A percentile compares a stretch with the other conserved stretches of the same genome.
Conservation (phyloP, 345 rosid genomes). For the Conringia planisiliqua region DNA sequence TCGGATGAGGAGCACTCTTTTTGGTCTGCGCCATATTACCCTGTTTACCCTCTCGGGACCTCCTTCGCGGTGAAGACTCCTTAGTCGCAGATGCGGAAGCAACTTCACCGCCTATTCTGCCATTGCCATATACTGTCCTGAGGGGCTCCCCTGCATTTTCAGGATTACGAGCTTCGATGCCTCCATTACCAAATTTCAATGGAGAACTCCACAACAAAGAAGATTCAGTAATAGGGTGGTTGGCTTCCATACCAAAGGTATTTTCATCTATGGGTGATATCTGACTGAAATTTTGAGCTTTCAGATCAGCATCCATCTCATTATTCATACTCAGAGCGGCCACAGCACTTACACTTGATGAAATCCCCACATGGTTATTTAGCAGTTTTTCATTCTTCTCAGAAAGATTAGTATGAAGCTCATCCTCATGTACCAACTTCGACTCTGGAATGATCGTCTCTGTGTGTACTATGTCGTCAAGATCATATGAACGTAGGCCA, state of each 20-base stretch:
- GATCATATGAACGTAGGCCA: constrained; percentile 25
- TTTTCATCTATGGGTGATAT: constrained; percentile 28
- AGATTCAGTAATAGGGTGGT: constrained; percentile 34
- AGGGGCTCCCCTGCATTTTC: constrained; percentile 33
- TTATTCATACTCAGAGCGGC: constrained; percentile 35
- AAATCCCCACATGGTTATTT: constrained; percentile 12
- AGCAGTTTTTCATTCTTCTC: constrained; percentile 27
- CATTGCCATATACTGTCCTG: constrained; percentile 34
- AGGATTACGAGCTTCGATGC: constrained; percentile 27
- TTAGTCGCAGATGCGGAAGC: constrained; percentile 42
- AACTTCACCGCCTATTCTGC: constrained; percentile 35
- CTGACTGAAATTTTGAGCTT: constrained; percentile 25
- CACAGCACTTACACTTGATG: constrained; percentile 11
- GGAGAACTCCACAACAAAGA: constrained; percentile 26
- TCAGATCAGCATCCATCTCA: constrained; percentile 34
- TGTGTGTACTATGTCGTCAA: constrained; percentile 8
- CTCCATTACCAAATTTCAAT: constrained; percentile 30
- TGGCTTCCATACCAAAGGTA: constrained; percentile 23
- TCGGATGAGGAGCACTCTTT: constrained; percentile 40
- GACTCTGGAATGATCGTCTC: constrained; percentile 25
- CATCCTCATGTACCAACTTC: constrained; percentile 24
- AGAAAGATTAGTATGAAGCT: constrained; percentile 17
- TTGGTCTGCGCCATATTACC: constrained; percentile 39
- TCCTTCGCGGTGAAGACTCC: constrained; percentile 44
- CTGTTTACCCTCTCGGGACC: constrained; percentile 42